Percentiles rank a stretch among this genome's conserved stretches.
Evolutionary conservation across 257 asterid genomes (phyloP).

Genomic region (Petunia secreta): DNA sequence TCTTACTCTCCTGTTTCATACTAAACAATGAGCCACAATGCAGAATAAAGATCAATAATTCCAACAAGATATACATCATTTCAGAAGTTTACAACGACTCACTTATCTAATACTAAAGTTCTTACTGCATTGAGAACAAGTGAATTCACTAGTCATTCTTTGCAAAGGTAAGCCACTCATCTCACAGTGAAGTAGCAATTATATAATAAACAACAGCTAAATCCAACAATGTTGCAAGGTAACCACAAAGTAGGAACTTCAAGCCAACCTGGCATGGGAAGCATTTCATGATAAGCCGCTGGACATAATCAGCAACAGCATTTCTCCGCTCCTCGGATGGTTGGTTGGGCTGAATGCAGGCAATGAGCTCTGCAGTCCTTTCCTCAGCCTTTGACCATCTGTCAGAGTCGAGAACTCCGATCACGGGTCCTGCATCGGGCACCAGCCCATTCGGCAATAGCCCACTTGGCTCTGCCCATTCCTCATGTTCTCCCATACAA

Average conservation of each 20-base stretch:
- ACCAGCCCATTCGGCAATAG: constrained; percentile 74
- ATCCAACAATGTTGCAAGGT: not conserved
- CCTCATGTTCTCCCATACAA: constrained; percentile 88
- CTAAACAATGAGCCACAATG: constrained; percentile 1
- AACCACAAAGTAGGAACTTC: not conserved
- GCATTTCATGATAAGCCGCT: constrained; percentile 77
- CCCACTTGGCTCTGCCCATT: constrained; percentile 76
- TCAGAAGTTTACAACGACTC: not conserved
- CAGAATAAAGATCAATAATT: not conserved
- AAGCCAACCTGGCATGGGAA: constrained; percentile 88
- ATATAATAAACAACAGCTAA: constrained; percentile 17
- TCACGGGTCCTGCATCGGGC: constrained; percentile 69
- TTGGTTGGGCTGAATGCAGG: constrained; percentile 86
- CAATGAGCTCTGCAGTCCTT: constrained; percentile 88
- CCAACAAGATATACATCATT: not conserved
- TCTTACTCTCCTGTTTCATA: not conserved
- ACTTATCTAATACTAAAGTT: not conserved
- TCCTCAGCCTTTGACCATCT: constrained; percentile 93
- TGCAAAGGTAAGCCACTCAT: not conserved
- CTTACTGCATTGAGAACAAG: constrained; percentile 18
- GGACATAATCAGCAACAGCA: constrained; percentile 91
- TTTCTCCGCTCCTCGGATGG: constrained; percentile 85
- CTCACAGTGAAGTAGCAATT: constrained; percentile 2
- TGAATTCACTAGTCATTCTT: not conserved
- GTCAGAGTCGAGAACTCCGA: constrained; percentile 59